Conservation (phyloP, 345 rosid genomes). For the Mallotus nudiflorus region DNA sequence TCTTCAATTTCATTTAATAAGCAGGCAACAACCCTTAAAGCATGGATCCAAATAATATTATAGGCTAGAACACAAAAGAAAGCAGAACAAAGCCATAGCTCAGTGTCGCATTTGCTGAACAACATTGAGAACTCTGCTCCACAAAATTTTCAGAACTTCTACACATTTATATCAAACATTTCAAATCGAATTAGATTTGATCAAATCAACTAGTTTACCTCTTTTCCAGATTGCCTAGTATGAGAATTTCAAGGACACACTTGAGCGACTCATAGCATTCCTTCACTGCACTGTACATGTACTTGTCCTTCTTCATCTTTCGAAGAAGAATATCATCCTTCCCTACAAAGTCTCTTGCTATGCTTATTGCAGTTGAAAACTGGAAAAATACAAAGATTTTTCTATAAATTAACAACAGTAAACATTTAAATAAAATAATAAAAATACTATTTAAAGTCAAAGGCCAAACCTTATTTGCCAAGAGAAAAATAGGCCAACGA, state of each 20-base stretch:
- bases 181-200: constrained; percentile 1
- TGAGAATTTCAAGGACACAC: constrained; percentile 78
- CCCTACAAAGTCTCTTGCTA: constrained; percentile 72
- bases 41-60: constrained; percentile 12
- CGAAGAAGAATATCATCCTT: constrained; percentile 62
- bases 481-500: constrained; percentile 94
- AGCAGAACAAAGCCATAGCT: background rate
- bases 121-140: constrained; percentile 5
- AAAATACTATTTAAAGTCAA: background rate
- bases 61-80: constrained; percentile 17
- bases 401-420: constrained; percentile 29
- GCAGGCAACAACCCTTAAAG: constrained; percentile 55
- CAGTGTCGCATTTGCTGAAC: background rate
- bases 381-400: constrained; percentile 38
- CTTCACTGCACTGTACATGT: constrained; percentile 79
- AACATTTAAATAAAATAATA: background rate
- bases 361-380: constrained; percentile 84
- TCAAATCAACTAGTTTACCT: constrained; percentile 40
- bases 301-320: constrained; percentile 76
- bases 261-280: constrained; percentile 88
- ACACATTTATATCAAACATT: background rate
- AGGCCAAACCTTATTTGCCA: constrained; percentile 74
- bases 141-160: constrained; percentile 8
- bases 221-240: constrained; percentile 77
- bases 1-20: constrained; percentile 67